These are phyloP conservation scores for Wickerhamomyces tratensis DNA, from an alignment of 805 yeast genomes.

Conservation along the genomic window DNA sequence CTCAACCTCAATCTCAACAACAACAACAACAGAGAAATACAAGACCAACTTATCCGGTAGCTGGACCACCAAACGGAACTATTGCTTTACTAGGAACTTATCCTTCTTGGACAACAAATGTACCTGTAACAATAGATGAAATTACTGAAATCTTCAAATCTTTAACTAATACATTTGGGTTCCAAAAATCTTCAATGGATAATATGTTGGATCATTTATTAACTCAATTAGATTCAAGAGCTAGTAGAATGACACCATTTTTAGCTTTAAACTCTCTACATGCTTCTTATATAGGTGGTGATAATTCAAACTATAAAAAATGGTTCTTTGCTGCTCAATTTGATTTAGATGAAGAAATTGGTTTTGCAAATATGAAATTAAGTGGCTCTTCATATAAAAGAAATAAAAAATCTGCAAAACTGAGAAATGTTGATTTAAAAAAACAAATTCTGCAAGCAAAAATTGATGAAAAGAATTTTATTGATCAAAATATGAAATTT, in stretches of 20 bases:
- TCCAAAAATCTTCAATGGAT: conserved; percentile 67
- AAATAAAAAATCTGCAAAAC: conserved; percentile 34
- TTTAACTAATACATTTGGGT: conserved; percentile 63
- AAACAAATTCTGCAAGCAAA: conserved; percentile 28
- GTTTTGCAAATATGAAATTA: conserved; percentile 45
- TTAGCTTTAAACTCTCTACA: conserved; percentile 71
- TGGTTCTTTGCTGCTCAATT: conserved; percentile 89
- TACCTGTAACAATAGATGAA: conserved; percentile 62
- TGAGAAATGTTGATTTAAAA: conserved; percentile 23
- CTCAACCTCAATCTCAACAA: no score
- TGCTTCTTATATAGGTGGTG: conserved; percentile 90
- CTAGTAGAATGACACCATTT: conserved; percentile 66
- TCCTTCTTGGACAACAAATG: conserved; percentile 31
- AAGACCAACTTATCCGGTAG: no score
- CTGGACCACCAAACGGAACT: no score
- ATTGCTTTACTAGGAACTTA: conserved; percentile 2
- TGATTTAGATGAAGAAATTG: conserved; percentile 63
- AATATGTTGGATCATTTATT: conserved; percentile 80
- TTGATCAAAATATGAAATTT: conserved; percentile 38
- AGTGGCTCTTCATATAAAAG: conserved; percentile 34
- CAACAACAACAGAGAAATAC: no score
- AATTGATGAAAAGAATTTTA: conserved; percentile 40
- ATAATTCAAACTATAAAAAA: conserved; percentile 73
- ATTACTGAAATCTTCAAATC: conserved; percentile 52
- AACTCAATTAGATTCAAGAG: conserved; percentile 76